phyloP scores from a whole-genome alignment of 176 grass and related monocot species.

The Oryza australiensis region DNA sequence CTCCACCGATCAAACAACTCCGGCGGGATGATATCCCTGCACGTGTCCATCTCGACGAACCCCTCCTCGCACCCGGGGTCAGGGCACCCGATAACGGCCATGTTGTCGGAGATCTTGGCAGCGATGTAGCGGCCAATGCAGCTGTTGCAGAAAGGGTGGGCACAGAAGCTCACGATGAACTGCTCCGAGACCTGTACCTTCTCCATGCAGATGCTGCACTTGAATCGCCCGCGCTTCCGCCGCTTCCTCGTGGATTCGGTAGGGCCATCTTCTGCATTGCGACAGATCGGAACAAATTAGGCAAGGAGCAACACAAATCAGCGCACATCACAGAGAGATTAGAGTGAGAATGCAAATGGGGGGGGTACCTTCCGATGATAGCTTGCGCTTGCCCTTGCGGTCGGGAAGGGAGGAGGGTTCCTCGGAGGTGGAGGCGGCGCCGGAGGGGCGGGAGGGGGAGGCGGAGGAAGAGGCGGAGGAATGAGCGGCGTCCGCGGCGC shows the following conservation, averaged over 20 bases:
- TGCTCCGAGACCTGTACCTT: conserved; percentile 15
- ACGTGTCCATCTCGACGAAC: conserved; percentile 36
- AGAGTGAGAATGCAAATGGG: not conserved
- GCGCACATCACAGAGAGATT: not conserved
- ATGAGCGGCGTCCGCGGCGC: not conserved
- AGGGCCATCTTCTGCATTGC: not conserved
- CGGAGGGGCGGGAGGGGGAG: not conserved
- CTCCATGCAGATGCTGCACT: conserved; percentile 66
- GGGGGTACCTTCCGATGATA: conserved; percentile 31
- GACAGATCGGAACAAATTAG: not conserved
- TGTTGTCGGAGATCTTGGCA: conserved; percentile 45
- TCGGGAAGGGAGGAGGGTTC: not conserved
- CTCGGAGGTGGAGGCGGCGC: not conserved
- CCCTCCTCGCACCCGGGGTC: conserved; percentile 45
- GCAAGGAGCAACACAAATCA: not conserved
- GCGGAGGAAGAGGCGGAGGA: not conserved
- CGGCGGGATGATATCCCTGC: conserved; percentile 46
- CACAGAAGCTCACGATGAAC: conserved; percentile 37
- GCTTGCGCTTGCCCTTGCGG: conserved; percentile 45
- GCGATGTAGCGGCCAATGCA: conserved; percentile 47
- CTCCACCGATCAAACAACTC: conserved; percentile 64
- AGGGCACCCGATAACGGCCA: conserved; percentile 46
- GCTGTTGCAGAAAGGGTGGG: conserved; percentile 49
- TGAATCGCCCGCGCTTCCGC: conserved; percentile 32
- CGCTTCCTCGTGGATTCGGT: not conserved